Evolutionary conservation across 2,329 filamentous ascomycete genomes (phyloP), one percentile per base, ranked within the genome.

Genomic region (Diaporthe citrichinensis): DNA sequence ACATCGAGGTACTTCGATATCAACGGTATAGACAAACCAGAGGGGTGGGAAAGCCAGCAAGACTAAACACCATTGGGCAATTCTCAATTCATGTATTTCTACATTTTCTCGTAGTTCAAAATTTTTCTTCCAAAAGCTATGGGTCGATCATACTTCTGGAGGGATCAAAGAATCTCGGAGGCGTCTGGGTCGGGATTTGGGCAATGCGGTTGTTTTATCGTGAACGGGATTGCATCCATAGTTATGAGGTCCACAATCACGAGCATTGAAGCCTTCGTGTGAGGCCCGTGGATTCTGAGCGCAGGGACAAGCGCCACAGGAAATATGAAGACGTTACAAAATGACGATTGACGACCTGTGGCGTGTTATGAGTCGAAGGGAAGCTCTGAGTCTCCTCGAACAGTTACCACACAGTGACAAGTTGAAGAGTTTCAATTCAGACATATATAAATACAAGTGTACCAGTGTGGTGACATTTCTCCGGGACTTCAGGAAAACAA

Each of bases 1-100:
- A 98, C 96, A 71, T 91, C 94, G 46, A 92, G 93, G 80, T 99
- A 90, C 88, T 98, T 94, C 83, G 94, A 98, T 61, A 84, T 95
- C 80, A 97, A 96, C 84, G 90, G 92, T 74, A 86, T 96, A 84
- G 86, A 92, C 77, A 98, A 97, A 87, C 97, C 97, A 20, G 91
- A 92, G 79, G 97, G 96, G 78, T 98, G 94, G 86, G 93, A 98
- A 83, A 90, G 92, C 79, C 90, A 96, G 85, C 85, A 89, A 79
- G 86, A 89, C 79, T 90, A 88, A 62, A 6, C 6, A 41, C 7
- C 20, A 53, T 28, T 28, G 4, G 51, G 36, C 55, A 31, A 25
- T 41, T 68, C 31, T 39, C 58, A 44, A 23, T 74, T 74, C 39
- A n/a, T 65, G 67, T 53, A 69, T 31, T 71, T 41, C 46, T 68